Base-by-base conservation (phyloP, 139 green algal genomes). In the Chlorella sp. region DNA sequence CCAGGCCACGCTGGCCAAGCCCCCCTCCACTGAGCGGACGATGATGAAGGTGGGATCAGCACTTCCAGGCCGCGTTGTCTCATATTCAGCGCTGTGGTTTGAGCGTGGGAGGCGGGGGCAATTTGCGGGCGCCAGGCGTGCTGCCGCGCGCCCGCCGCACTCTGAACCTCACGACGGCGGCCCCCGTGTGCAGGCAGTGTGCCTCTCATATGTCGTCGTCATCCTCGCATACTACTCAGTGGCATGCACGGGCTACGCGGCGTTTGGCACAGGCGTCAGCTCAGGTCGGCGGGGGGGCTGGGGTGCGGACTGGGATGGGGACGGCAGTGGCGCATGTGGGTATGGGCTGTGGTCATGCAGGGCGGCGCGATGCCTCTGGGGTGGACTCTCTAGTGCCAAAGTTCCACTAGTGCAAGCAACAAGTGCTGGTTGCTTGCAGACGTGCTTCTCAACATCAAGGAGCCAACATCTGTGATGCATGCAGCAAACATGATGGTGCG, bases 401-500 rank as follows among this genome's bases (percentile, higher is more conserved):
- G n/a, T n/a, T n/a, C n/a, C n/a, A n/a, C n/a, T n/a, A n/a, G n/a
- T n/a, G n/a, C n/a, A n/a, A n/a, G n/a, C n/a, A n/a, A n/a, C n/a
- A n/a, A n/a, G n/a, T 63, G 56, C 56, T 48, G 61, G 21, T 36
- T 87, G 31, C 61, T 67, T 31, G 59, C 83, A n/a, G 85, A 93
- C 55, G 88, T 93, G 48, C 81, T 93, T 40, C 79, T 91, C 29
- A 86, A 79, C 40, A 78, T 93, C 21, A 63, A 29, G 3, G 38
- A 60, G 21, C 81, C 88, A 1, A 6, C 46, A 0, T 55, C 35
- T n/a, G 27, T 93, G 48, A 80, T 89, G 50, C 61, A 67, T 5
- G 59, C 79, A 17, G 88, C 88, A 4, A 90, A 93, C 53, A 45
- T 89, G 19, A 86, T 89, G 79, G 88, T n/a, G n/a, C n/a, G n/a